Percentiles rank a stretch among this genome's conserved stretches.
phyloP scores from a whole-genome alignment of 441 rosid genomes.

The Adansonia rubrostipa region DNA sequence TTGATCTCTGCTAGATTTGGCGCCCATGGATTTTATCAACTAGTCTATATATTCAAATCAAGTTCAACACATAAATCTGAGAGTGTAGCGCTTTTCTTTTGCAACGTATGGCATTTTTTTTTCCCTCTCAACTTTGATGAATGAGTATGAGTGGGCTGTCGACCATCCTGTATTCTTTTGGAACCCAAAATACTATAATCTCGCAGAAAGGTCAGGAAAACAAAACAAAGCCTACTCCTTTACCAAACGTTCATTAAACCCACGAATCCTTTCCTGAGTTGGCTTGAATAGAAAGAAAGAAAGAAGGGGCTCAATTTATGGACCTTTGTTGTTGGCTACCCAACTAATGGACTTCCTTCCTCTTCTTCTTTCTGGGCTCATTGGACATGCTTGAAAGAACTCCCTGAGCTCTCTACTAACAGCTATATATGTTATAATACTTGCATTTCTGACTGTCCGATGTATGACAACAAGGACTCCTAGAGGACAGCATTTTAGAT shows the following conservation, averaged over 20 bases:
- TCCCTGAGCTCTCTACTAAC: no score
- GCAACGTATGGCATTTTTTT: not conserved
- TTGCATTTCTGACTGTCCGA: no score
- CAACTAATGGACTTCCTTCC: not conserved
- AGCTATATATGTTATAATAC: no score
- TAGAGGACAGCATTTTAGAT: no score
- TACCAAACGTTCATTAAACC: not conserved
- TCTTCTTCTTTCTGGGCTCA: not conserved
- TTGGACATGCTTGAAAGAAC: not conserved
- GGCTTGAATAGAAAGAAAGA: not conserved
- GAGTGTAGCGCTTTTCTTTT: not conserved
- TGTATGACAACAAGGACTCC: no score
- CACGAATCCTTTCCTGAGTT: not conserved
- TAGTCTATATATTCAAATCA: not conserved
- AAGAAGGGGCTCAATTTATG: not conserved
- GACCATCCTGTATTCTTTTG: not conserved
- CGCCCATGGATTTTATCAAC: not conserved
- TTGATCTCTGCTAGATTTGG: no score
- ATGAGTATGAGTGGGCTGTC: not conserved
- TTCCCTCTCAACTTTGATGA: not conserved
- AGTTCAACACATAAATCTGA: not conserved
- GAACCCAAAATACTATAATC: not conserved
- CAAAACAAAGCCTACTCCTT: constrained; percentile 5
- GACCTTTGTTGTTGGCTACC: not conserved
- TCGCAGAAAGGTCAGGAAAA: not conserved